Evolutionary conservation across 176 grass and related monocot species (phyloP).

Genomic region (Aegilops umbellulata): DNA sequence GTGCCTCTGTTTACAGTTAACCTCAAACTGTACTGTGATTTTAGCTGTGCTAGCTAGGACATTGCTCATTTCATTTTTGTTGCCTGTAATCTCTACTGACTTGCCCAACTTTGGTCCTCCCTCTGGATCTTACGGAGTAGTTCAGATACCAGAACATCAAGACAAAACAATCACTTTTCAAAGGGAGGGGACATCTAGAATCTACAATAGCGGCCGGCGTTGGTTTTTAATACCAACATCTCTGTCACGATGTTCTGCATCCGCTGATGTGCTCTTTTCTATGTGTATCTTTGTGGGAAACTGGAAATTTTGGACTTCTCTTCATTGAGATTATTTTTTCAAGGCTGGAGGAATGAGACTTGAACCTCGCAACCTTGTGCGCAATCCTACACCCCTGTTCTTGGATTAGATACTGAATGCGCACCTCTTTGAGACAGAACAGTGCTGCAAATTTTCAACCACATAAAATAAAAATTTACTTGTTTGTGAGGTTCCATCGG

Average conservation of each 20-base stretch:
- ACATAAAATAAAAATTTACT: not conserved
- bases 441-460: not conserved
- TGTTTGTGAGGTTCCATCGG: not conserved
- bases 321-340: not conserved
- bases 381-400: not conserved
- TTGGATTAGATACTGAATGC: not conserved
- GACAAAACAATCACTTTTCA: not conserved
- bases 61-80: not conserved
- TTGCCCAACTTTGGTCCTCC: not conserved
- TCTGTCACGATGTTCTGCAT: not conserved
- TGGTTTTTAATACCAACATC: not conserved
- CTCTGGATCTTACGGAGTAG: not conserved
- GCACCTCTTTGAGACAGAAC: not conserved
- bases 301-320: constrained; percentile 14
- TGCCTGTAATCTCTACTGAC: not conserved
- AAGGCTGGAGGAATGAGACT: not conserved
- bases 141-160: not conserved
- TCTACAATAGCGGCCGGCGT: not conserved
- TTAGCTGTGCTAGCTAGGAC: not conserved
- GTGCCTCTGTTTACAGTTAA: not conserved
- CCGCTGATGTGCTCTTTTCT: not conserved
- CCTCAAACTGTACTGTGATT: not conserved
- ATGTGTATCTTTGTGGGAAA: not conserved
- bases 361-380: not conserved
- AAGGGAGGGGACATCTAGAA: not conserved